Evolutionary conservation across 345 rosid species (phyloP), one percentile per base, ranked within the genome.

Genomic region (Alliaria petiolata): DNA sequence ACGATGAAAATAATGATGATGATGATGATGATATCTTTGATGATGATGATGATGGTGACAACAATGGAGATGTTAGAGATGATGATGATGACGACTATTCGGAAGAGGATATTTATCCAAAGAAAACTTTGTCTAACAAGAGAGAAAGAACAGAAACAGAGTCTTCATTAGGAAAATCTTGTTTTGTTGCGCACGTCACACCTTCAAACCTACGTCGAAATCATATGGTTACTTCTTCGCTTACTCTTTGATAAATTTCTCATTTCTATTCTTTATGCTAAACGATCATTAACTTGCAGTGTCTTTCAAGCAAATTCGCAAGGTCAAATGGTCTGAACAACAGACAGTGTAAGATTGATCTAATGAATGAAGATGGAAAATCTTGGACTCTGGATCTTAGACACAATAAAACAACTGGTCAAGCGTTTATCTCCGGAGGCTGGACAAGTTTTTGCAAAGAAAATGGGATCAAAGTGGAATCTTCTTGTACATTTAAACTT

Each of bases 131-230:
- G 10, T 51, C 69, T 1, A 60, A 50, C 63, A 75, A 60, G 43
- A 75, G 63, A 52, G 28, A 13, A 11, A 67, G 53, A 74, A 33
- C 26, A 60, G 62, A 43, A 51, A 39, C 31, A 59, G 77, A 57
- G 47, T 11, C 62, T 45, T 47, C 50, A 65, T 43, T 38, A 7
- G 69, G 22, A 2, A 2, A 36, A 4, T 47, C 68, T 19, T 57
- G 28, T 34, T 53, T 73, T 73, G 8, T 47, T 46, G 19, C 44
- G 50, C 77, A 65, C 67, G 68, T 67, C 46, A 74, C 78, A 20
- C 0, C 55, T 40, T 43, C 78, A 31, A 74, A 35, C 34, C 42
- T 68, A 43, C 1, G 4, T 3, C 43, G 56, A 39, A 51, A 57
- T 57, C 19, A 4, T 22, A 7, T 65, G 60, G 77, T 73, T 28